Base-by-base conservation (phyloP, 1,284 basidiomycete species). In the Polyporus tsugae region DNA sequence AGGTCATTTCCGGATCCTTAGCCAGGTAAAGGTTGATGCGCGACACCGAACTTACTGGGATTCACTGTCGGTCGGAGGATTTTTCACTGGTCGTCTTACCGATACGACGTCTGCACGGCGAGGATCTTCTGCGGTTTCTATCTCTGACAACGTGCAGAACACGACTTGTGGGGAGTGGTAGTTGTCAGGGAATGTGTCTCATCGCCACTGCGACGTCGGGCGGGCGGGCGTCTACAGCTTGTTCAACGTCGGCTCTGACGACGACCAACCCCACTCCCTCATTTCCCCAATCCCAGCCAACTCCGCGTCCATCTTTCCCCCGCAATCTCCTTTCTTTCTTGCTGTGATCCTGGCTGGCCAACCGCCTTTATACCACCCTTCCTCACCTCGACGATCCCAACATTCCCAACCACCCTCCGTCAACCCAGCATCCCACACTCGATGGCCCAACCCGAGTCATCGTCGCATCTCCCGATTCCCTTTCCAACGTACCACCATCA, bases 401-500 rank as follows among this genome's bases (percentile, higher is more conserved):
- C 29, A 29, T 29, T 29, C 29, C 29, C 29, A 29, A 29, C 29
- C 29, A 29, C 29, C 29, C 29, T 29, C 29, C 29, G 29, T 29
- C 29, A 29, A 29, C 29, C 2, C 29, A 29, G 29, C 29, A 29
- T 2, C 29, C 29, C 57, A n/a, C 36, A 6, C 2, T 29, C 58
- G 11, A 59, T 59, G 58, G 58, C 58, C 22, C 36, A 59, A 25
- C 57, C 57, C 0, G 57, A 41, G 35, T 59, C 58, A 4, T 59
- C 58, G 22, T 59, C 58, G n/a, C 58, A 66, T 22, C 25, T 52
- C 2, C 67, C 68, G 17, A 63, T 71, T 4, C 67, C 70, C 42
- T 68, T 71, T 25, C 70, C 70, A 22, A 62, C 66, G 6, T 68
- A 71, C 49, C 22, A 68, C 29, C 59, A 64, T 9, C n/a, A 60